Evolutionary conservation across 2,329 filamentous ascomycete genomes (phyloP), one percentile per base, ranked within the genome.

Genomic region (Scortechinia acanthostroma): DNA sequence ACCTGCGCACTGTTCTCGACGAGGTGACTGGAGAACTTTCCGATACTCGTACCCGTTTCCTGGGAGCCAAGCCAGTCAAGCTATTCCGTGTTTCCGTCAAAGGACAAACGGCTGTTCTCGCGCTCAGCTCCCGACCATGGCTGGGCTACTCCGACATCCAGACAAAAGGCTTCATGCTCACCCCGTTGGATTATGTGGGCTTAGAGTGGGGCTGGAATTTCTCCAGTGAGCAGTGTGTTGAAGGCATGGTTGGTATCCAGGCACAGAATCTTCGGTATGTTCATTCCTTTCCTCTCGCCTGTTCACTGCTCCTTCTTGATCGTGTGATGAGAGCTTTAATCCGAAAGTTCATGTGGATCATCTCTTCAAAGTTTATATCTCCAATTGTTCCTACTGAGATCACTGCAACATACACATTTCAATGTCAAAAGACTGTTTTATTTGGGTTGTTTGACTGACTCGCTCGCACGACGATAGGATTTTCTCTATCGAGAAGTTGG

Each of bases 321-420:
- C 35, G 17, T 56, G 73, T 84, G 80, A 88, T 86, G 84, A 87
- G 63, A 73, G 65, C 67, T 64, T 65, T 70, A 71, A 71, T 71
- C 69, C 74, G 73, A 74, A 77, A 53, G 74, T 63, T 56, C 51
- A 50, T 57, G 59, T 73, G 71, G 48, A 71, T 80, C 76, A 81
- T 75, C 74, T 40, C 20, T 63, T 64, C 52, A 53, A 66, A 72
- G 65, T 62, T 65, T 66, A 68, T 74, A 66, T 71, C 71, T 76
- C 83, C 88, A 95, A 94, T 95, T 95, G 90, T 95, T 95, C 89
- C 89, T 95, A 82, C 90, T 95, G 90, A 95, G 62, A 68, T 63
- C 64, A 58, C 53, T 46, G 52, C 46, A 44, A 15, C 23, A 58
- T n/a, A n/a, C n/a, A n/a, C n/a, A n/a, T n/a, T n/a, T n/a, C n/a